Conservation (phyloP, 306 rosid species). For the Gleditsia sinensis region DNA sequence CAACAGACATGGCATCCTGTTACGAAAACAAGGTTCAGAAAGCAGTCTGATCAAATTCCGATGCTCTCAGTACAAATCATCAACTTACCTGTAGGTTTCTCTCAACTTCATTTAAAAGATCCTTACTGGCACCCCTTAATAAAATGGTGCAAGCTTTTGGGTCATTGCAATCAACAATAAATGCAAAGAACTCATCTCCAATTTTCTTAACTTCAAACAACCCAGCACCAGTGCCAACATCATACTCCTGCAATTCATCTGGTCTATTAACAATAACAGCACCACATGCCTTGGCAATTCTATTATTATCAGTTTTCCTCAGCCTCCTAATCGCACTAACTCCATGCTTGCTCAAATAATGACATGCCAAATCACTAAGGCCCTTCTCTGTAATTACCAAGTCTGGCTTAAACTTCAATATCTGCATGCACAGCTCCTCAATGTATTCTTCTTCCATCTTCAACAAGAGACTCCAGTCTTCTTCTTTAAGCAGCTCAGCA, state of each 20-base stretch:
- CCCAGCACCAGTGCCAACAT: constrained; percentile 95
- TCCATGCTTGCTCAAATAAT: no score
- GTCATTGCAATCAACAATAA: constrained; percentile 80
- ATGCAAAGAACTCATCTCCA: constrained; percentile 85
- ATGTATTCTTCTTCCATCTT: constrained; percentile 93
- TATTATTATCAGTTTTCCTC: constrained; percentile 84
- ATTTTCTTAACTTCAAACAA: constrained; percentile 91
- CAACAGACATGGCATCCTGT: constrained; percentile 96
- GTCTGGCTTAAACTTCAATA: constrained; percentile 88
- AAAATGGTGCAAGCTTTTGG: no score
- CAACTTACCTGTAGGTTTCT: constrained; percentile 83
- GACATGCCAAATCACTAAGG: no score
- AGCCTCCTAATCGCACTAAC: no score
- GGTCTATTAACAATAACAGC: constrained; percentile 95
- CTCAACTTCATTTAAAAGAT: constrained; percentile 86
- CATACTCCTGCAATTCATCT: constrained; percentile 93
- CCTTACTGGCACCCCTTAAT: no score
- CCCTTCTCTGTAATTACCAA: constrained; percentile 93
- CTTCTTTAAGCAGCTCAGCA: constrained; percentile 88
- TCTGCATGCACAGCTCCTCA: constrained; percentile 81
- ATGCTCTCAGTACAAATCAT: neutral
- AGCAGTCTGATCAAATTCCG: constrained; percentile 6
- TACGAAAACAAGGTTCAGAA: constrained; percentile 37
- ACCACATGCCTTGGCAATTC: constrained; percentile 94
- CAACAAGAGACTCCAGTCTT: constrained; percentile 87